Evolutionary conservation across 495 filamentous ascomycete species (phyloP), one percentile per base, ranked within the genome.

Genomic region (Penicillium antarcticum): DNA sequence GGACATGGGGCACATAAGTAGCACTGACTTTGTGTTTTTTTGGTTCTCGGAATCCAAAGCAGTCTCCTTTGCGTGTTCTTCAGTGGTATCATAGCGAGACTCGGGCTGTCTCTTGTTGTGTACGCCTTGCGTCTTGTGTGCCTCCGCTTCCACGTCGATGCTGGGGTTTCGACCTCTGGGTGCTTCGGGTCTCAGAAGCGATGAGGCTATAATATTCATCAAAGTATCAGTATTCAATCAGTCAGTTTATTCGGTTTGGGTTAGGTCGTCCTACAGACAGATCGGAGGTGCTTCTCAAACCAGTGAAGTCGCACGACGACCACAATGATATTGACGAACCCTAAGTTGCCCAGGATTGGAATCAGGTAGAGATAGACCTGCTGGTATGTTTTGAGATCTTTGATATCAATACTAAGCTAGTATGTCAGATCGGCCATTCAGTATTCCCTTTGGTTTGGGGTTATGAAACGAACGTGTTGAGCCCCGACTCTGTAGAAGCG

Each of bases 401-500:
- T 71, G 38, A 74, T 49, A 52, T 72, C 65, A 36, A 72, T 50
- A 11, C 69, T 73, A 31, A 7, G n/a, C 17, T 19, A 16, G 34
- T 24, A 35, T 24, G 18, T 26, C 32, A 23, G 21, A 23, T 1
- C 21, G 21, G 2, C 6, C 4, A 23, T 23, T 23, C 21, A 3
- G 21, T 23, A 23, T 23, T 5, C 4, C 1, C 21, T 23, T 11
- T 21, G 5, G 6, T 21, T 40, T 26, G 21, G 29, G 10, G 17
- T 13, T n/a, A 24, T 1, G 13, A 13, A 36, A 37, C 4, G 13
- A 5, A 75, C 70, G 69, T 65, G 46, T 75, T 76, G 6, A 76
- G 51, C 1, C 73, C 73, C 6, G 72, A 73, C 44, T 66, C 66
- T 2, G 73, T 74, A 8, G 72, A 67, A 9, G 70, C 52, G 42